A percentile compares a stretch with the other conserved stretches of the same genome.
These are phyloP conservation scores for Boletus nobilissimus DNA, from an alignment of 1,284 basidiomycete species.

Conservation along the genomic window DNA sequence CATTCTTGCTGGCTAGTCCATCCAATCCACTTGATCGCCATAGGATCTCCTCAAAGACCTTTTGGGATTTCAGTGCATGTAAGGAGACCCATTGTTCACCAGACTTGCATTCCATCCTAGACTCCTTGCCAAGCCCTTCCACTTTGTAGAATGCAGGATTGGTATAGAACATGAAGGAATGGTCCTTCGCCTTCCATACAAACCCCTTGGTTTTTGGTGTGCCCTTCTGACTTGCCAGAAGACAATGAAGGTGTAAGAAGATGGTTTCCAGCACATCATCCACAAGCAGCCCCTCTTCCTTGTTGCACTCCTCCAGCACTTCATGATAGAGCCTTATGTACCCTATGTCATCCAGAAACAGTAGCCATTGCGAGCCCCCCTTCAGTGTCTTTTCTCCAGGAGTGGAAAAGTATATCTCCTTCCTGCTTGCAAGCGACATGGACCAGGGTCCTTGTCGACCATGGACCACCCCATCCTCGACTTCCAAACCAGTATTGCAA, in stretches of 20 bases:
- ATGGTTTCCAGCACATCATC: neutral
- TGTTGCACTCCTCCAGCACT: neutral
- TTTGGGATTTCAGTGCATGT: neutral
- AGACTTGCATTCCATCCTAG: neutral
- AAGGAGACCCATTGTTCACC: rapidly evolving
- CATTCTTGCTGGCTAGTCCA: slow-evolving; percentile 7
- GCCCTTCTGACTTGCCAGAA: neutral
- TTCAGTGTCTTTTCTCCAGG: neutral
- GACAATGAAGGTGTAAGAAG: slow-evolving; percentile 15
- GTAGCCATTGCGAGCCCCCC: slow-evolving; percentile 1
- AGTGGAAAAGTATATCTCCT: slow-evolving; percentile 16
- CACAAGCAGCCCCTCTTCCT: neutral
- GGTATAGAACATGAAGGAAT: neutral
- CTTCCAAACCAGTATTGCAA: slow-evolving; percentile 12
- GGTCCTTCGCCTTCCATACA: slow-evolving; percentile 1
- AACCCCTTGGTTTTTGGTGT: slow-evolving; percentile 7
- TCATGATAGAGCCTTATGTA: slow-evolving; percentile 18
- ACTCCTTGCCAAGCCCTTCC: neutral
- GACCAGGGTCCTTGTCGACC: no score
- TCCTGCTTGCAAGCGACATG: neutral
- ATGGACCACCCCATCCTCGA: rapidly evolving
- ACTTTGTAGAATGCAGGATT: slow-evolving; percentile 24
- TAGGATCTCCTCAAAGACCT: neutral
- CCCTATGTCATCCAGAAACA: neutral
- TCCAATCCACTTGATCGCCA: neutral